A percentile compares a stretch with the other conserved stretches of the same genome.
Evolutionary conservation across 208 protist species (phyloP).

Genomic region (Acanthamoeba sp.): DNA sequence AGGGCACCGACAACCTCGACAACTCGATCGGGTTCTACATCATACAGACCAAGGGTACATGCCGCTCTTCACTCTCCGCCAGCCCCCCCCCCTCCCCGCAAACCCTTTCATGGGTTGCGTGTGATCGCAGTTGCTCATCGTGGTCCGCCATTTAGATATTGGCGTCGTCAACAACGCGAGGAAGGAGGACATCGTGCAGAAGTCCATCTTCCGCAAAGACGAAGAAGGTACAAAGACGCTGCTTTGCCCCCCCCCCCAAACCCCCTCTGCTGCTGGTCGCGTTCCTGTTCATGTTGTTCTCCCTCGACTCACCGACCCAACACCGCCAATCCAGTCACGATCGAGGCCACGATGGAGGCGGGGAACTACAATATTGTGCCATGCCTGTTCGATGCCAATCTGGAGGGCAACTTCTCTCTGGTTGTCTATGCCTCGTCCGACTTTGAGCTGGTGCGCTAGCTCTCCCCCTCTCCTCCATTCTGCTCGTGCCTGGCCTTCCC

Average conservation of each 20-base stretch:
- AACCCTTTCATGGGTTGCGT: no score
- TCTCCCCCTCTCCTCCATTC: no score
- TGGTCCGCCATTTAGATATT: background rate
- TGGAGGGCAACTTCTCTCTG: constrained; percentile 66
- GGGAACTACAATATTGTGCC: constrained; percentile 69
- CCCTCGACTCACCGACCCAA: background rate
- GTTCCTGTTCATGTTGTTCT: no score
- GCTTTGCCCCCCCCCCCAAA: no score
- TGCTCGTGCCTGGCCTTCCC: background rate
- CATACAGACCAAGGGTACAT: constrained; percentile 53
- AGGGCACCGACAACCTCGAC: constrained; percentile 6
- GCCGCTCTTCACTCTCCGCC: background rate
- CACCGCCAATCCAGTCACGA: background rate
- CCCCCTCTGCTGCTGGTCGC: no score
- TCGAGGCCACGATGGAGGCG: constrained; percentile 41
- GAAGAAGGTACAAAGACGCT: constrained; percentile 55
- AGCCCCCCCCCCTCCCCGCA: no score
- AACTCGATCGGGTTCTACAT: constrained; percentile 62
- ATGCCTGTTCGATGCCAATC: constrained; percentile 51
- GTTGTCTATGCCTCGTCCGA: constrained; percentile 45
- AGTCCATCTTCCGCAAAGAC: constrained; percentile 64
- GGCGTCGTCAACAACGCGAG: constrained; percentile 22
- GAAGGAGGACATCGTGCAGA: constrained; percentile 62
- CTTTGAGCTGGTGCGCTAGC: constrained; percentile 14
- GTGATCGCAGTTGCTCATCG: background rate